These are phyloP conservation scores for Fibroporia radiculosa DNA, from an alignment of 768 basidiomycete genomes.

Conservation along the genomic window DNA sequence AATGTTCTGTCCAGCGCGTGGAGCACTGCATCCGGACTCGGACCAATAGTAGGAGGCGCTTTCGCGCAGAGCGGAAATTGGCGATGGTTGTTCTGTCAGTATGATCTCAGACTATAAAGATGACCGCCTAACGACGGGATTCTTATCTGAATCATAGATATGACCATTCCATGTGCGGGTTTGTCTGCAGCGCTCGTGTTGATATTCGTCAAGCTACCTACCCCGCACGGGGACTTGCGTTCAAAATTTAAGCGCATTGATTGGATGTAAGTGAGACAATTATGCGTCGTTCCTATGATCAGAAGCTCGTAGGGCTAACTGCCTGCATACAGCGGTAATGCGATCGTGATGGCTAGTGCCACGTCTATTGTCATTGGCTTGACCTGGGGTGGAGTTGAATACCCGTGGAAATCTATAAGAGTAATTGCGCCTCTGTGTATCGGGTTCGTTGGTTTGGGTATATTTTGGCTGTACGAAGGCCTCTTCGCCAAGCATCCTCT, in stretches of 20 bases:
- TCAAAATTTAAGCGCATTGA: conserved; percentile 21
- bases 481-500: too few species aligned
- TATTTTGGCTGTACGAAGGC: conserved; percentile 26
- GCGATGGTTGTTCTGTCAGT: conserved; percentile 16
- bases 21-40: conserved; percentile 16
- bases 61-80: conserved; percentile 16
- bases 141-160: too few species aligned
- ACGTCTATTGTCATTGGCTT: conserved; percentile 14
- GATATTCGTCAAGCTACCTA: conserved; percentile 12
- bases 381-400: conserved; percentile 29
- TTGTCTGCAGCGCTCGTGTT: conserved; percentile 1
- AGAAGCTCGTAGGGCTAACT: neutral
- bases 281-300: neutral
- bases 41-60: conserved; percentile 23
- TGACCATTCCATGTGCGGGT: conserved; percentile 3
- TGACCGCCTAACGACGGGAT: too few species aligned
- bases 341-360: conserved; percentile 17
- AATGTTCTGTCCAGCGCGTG: too few species aligned
- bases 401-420: conserved; percentile 25
- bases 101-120: too few species aligned
- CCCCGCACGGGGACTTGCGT: conserved; percentile 5
- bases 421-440: conserved; percentile 29
- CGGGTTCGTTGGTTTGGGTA: conserved; percentile 24
- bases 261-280: conserved; percentile 11
- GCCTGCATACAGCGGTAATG: conserved; percentile 18